Conservation (phyloP, 805 yeast species). For the Hanseniaspora meyeri region DNA sequence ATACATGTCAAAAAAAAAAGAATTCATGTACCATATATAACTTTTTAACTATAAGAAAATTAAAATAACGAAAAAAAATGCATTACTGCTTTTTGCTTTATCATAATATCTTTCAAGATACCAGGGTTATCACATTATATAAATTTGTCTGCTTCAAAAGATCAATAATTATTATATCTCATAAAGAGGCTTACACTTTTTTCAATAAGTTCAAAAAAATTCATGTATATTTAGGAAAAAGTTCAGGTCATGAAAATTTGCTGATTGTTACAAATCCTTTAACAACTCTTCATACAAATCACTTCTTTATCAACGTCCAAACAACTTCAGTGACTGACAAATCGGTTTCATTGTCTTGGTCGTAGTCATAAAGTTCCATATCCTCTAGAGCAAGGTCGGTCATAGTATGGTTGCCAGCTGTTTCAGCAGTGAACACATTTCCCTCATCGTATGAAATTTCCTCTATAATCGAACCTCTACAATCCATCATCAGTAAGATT, state of each 20-base stretch:
- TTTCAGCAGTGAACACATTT: slow-evolving; percentile 19
- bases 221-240: no score
- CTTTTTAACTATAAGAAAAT: neutral
- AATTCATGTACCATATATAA: neutral
- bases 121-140: no score
- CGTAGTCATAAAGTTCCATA: slow-evolving; percentile 91
- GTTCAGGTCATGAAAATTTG: no score
- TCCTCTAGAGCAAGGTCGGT: slow-evolving; percentile 48
- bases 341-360: slow-evolving; percentile 68
- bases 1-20: no score
- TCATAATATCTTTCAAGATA: neutral
- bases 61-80: neutral
- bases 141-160: neutral
- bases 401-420: slow-evolving; percentile 21
- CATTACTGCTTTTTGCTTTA: neutral
- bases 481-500: slow-evolving; percentile 57
- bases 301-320: slow-evolving; percentile 45
- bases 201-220: no score
- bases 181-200: no score
- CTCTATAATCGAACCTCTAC: slow-evolving; percentile 69
- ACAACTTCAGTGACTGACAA: slow-evolving; percentile 65
- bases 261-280: no score
- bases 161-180: no score
- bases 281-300: slow-evolving; percentile 13
- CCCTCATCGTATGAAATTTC: slow-evolving; percentile 49